These are phyloP conservation scores for Dendrobium catenatum DNA, from an alignment of 106 monocot genomes.

Conservation along the genomic window DNA sequence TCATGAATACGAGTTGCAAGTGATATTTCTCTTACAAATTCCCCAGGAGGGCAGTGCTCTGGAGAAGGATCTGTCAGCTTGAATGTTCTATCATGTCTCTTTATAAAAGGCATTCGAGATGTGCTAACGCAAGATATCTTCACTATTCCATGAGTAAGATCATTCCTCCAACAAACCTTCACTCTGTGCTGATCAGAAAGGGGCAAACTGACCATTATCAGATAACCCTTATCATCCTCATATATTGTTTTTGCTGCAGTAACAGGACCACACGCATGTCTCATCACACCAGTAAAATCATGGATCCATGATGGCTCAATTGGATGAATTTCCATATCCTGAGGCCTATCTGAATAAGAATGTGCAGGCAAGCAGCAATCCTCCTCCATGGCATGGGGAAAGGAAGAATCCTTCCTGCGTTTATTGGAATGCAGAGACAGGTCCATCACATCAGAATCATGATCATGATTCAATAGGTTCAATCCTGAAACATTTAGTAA, in stretches of 20 bases:
- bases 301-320: slow-evolving; percentile 30
- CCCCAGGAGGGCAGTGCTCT: slow-evolving; percentile 39
- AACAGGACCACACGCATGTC: slow-evolving; percentile 26
- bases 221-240: slow-evolving; percentile 35
- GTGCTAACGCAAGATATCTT: slow-evolving; percentile 28
- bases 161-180: slow-evolving; percentile 44
- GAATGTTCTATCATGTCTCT: slow-evolving; percentile 33
- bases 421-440: slow-evolving; percentile 14
- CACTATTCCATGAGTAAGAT: slow-evolving; percentile 36
- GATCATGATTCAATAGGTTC: slow-evolving; percentile 22
- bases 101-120: slow-evolving; percentile 24
- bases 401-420: slow-evolving; percentile 26
- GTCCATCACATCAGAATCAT: slow-evolving; percentile 16
- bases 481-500: slow-evolving; percentile 33
- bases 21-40: slow-evolving; percentile 33
- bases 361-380: slow-evolving; percentile 13
- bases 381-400: slow-evolving; percentile 22
- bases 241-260: slow-evolving; percentile 46
- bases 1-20: slow-evolving; percentile 34
- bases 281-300: slow-evolving; percentile 39
- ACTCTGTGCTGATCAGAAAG: slow-evolving; percentile 32
- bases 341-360: slow-evolving; percentile 16
- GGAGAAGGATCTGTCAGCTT: slow-evolving; percentile 35
- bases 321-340: slow-evolving; percentile 21
- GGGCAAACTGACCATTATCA: slow-evolving; percentile 47